Conservation (phyloP, 805 yeast genomes). For the Pichia membranifaciens region DNA sequence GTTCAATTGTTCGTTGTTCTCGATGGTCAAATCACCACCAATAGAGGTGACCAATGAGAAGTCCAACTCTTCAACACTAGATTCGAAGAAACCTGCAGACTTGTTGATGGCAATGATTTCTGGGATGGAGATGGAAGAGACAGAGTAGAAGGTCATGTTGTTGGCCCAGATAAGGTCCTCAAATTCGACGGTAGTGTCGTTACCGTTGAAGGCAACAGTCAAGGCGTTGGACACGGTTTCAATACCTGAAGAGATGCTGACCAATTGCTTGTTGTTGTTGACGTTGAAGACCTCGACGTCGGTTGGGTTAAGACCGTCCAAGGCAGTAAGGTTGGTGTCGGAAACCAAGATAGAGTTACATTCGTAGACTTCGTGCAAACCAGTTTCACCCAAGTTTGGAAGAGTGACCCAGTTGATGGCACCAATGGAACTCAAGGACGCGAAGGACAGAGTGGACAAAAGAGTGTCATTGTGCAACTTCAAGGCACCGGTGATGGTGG, state of each 20-base stretch:
- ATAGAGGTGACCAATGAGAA: slow-evolving; percentile 51
- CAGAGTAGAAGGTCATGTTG: slow-evolving; percentile 80
- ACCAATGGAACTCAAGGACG: slow-evolving; percentile 76
- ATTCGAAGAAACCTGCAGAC: slow-evolving; percentile 74
- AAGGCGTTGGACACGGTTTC: slow-evolving; percentile 67
- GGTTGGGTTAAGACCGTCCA: slow-evolving; percentile 55
- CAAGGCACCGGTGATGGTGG: slow-evolving; percentile 68
- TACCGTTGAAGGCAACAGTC: slow-evolving; percentile 82
- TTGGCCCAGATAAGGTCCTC: slow-evolving; percentile 77
- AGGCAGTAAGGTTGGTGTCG: slow-evolving; percentile 64
- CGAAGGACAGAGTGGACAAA: slow-evolving; percentile 64
- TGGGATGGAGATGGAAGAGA: slow-evolving; percentile 64
- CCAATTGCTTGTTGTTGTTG: slow-evolving; percentile 85
- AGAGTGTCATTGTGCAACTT: slow-evolving; percentile 57
- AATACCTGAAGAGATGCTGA: slow-evolving; percentile 64
- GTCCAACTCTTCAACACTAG: slow-evolving; percentile 53
- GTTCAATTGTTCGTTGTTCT: slow-evolving; percentile 67
- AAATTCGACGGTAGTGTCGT: slow-evolving; percentile 61
- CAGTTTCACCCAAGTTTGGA: slow-evolving; percentile 71
- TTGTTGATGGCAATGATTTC: slow-evolving; percentile 69
- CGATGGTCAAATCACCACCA: slow-evolving; percentile 78
- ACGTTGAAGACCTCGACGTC: slow-evolving; percentile 58
- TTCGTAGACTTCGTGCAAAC: slow-evolving; percentile 69
- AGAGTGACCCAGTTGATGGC: slow-evolving; percentile 73
- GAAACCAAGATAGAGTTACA: slow-evolving; percentile 67